Evolutionary conservation across 108 stramenopile genomes (phyloP).

Genomic region (Halocafeteria seosinensis): DNA sequence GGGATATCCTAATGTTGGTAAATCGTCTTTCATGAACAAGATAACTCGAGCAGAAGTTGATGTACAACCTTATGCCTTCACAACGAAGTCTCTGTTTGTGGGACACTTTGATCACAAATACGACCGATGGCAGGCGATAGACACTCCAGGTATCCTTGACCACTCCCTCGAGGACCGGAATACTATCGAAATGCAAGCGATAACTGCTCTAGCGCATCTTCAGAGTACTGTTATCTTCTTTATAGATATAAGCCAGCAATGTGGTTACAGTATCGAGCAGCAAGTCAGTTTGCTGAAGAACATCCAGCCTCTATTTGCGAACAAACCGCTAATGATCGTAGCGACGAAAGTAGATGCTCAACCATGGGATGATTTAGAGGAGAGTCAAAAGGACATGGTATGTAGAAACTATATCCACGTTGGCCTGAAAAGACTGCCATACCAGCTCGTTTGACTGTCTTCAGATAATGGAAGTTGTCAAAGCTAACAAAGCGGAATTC

Average conservation of each 20-base stretch:
- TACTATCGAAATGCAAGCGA: conserved; percentile 99
- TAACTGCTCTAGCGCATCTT: conserved; percentile 93
- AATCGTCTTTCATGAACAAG: conserved; percentile 97
- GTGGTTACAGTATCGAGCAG: conserved; percentile 87
- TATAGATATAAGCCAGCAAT: conserved; percentile 89
- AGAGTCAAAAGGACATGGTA: conserved; percentile 49
- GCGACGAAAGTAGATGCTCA: conserved; percentile 87
- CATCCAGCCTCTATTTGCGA: conserved; percentile 88
- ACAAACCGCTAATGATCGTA: conserved; percentile 86
- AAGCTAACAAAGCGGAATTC: conserved; percentile 36
- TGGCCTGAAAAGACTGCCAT: no score
- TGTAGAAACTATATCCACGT: no score
- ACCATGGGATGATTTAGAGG: conserved; percentile 65
- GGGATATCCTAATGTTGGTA: conserved; percentile 94
- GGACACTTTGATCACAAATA: conserved; percentile 96
- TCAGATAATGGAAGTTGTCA: conserved; percentile 21
- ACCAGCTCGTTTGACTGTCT: no score
- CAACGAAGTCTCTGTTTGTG: conserved; percentile 93
- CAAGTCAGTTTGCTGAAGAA: conserved; percentile 63
- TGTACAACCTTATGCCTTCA: conserved; percentile 97
- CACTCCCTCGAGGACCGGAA: conserved; percentile 87
- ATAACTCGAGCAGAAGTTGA: conserved; percentile 96
- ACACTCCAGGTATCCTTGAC: conserved; percentile 95
- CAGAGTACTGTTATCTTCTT: conserved; percentile 90
- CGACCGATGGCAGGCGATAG: conserved; percentile 95